Evolutionary conservation across 345 rosid species (phyloP).

Genomic region (Gossypium australe): DNA sequence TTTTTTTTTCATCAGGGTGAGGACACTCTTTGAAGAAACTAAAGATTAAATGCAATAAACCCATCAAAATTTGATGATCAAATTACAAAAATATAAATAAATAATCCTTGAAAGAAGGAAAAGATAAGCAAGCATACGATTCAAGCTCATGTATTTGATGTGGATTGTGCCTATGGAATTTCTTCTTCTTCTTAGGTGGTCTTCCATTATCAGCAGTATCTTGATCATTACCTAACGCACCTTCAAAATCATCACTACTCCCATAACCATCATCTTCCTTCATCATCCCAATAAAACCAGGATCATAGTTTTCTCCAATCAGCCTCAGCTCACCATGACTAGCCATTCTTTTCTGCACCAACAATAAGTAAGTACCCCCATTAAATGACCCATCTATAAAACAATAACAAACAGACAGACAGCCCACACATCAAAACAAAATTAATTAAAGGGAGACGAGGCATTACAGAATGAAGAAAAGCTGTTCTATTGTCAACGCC

Average conservation of each 20-base stretch:
- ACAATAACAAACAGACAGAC: background rate
- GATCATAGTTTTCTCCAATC: conserved; percentile 44
- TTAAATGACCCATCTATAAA: conserved; percentile 10
- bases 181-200: conserved; percentile 38
- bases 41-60: background rate
- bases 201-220: conserved; percentile 32
- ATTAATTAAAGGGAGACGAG: conserved; percentile 22
- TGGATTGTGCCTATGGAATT: conserved; percentile 71
- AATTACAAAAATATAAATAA: background rate
- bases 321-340: conserved; percentile 32
- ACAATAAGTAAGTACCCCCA: background rate
- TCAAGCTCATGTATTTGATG: conserved; percentile 78
- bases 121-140: conserved; percentile 28
- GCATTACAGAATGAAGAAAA: conserved; percentile 10
- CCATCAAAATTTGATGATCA: background rate
- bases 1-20: conserved; percentile 92
- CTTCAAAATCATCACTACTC: conserved; percentile 58
- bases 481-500: background rate
- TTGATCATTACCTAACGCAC: conserved; percentile 51
- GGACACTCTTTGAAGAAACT: conserved; percentile 95
- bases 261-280: conserved; percentile 49
- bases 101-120: background rate
- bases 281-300: conserved; percentile 22
- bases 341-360: conserved; percentile 45
- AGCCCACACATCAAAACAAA: conserved; percentile 1